Base-by-base conservation (phyloP, 208 protist species). In the Endotrypanum monterogeii region DNA sequence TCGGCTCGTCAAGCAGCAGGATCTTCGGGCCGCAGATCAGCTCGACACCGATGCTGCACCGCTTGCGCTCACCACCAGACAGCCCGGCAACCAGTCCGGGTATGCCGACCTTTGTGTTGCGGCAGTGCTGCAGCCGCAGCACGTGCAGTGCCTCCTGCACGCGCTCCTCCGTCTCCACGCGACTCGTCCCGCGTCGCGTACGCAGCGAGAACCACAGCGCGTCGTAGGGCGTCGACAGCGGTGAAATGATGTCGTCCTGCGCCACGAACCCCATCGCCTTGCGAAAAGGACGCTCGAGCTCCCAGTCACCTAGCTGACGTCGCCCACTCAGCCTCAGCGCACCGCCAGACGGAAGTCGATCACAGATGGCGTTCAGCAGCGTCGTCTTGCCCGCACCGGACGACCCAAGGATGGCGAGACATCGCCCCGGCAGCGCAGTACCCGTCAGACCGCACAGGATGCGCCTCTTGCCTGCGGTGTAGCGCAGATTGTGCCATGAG, bases 1-100 rank as follows among this genome's bases (percentile, higher is more conserved):
- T 98, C 41, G 94, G 94, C 84, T 98, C 95, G 65, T 98, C 93
- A 28, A 98, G 88, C 25, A 98, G 74, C 62, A 98, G 50, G 16
- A 97, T 74, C 65, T 88, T 86, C 16, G 95, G 95, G 63, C 96
- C 88, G 48, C 84, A 86, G 60, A 98, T 89, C 48, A 98, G 85
- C 88, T 97, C 94, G 39, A 96, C 83, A 50, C 89, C 92, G 70
- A 98, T 94, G 78, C 85, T 96, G 71, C 82, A 85, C 66, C 96
- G 90, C 82, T 97, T 97, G 44, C 91, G 90, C 80, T 98, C 94
- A 35, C 93, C 94, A 62, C 92, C 94, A 16, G 92, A 96, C 61
- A 98, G 85, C 66, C 92, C 91, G 69, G 83, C 83, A 52, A 78
- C 78, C 35, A 91, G 79, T 28, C 86, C 89, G 55, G 91, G 90